Evolutionary conservation across 352 stramenopile genomes (phyloP).

Genomic region (Globisporangium solare): DNA sequence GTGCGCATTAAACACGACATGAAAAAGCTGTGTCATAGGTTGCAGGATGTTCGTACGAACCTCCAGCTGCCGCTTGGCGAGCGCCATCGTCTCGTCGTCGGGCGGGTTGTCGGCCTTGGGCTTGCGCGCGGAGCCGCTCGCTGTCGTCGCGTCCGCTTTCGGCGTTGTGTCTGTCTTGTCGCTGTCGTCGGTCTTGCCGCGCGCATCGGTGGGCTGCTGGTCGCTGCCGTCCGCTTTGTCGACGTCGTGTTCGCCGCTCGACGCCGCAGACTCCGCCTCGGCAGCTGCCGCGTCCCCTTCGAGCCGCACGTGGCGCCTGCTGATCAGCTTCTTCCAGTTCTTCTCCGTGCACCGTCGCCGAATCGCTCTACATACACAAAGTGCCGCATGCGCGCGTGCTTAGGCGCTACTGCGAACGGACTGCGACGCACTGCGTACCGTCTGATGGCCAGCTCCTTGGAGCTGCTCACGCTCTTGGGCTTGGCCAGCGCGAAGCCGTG

Average conservation of each 20-base stretch:
- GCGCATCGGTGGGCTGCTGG: too few relatives aligned
- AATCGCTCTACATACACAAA: conserved; percentile 39
- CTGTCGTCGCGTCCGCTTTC: not conserved
- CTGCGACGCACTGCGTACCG: conserved; percentile 20
- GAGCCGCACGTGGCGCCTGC: conserved; percentile 34
- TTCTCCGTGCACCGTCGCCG: conserved; percentile 66
- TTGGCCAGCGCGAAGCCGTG: conserved; percentile 46
- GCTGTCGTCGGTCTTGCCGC: too few relatives aligned
- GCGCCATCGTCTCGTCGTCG: conserved; percentile 17
- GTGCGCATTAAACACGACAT: not conserved
- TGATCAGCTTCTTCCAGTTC: conserved; percentile 79
- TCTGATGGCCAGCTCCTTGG: conserved; percentile 48
- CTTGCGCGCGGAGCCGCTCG: conserved; percentile 12
- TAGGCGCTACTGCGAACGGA: too few relatives aligned
- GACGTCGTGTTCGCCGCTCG: conserved; percentile 8
- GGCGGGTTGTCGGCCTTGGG: conserved; percentile 17
- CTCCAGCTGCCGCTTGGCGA: conserved; percentile 29
- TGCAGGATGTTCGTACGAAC: conserved; percentile 5
- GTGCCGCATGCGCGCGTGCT: too few relatives aligned
- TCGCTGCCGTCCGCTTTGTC: conserved; percentile 2
- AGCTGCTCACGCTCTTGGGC: conserved; percentile 15
- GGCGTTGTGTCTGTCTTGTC: too few relatives aligned
- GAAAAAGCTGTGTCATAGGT: not conserved
- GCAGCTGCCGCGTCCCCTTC: conserved; percentile 7
- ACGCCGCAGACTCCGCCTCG: not conserved